Conservation (phyloP, 225 moss, liverwort and hornwort genomes). For the Sphagnum contortum region DNA sequence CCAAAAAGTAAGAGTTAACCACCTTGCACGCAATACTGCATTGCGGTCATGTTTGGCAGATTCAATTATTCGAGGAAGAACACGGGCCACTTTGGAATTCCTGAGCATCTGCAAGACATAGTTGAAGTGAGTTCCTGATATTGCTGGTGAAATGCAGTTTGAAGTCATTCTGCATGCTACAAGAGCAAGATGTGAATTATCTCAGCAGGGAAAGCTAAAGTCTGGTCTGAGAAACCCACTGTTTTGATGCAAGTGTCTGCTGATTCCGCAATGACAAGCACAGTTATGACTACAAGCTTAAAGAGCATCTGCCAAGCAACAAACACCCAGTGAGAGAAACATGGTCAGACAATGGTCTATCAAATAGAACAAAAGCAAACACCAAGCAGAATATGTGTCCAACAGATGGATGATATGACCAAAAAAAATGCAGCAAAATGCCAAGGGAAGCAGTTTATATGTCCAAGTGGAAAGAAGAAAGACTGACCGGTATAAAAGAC, state of each 20-base stretch:
- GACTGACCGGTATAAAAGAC: slow-evolving; percentile 62
- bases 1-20: background rate
- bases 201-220: background rate
- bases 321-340: background rate
- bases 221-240: slow-evolving; percentile 9
- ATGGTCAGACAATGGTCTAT: too few species aligned
- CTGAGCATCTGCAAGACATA: slow-evolving; percentile 41
- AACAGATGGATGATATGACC: too few species aligned
- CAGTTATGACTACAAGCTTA: slow-evolving; percentile 73
- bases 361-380: too few species aligned
- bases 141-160: background rate
- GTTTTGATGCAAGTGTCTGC: slow-evolving; percentile 76
- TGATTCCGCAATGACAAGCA: slow-evolving; percentile 76
- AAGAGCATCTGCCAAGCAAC: slow-evolving; percentile 39
- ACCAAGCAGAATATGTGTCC: too few species aligned
- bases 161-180: background rate
- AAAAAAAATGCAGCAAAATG: too few species aligned
- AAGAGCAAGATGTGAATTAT: background rate
- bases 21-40: slow-evolving; percentile 53
- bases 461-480: too few species aligned
- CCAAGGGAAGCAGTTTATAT: too few species aligned
- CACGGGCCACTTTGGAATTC: slow-evolving; percentile 46
- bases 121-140: slow-evolving; percentile 1
- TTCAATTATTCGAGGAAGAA: slow-evolving; percentile 54
- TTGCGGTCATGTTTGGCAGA: slow-evolving; percentile 76